Base-by-base conservation (phyloP, 106 monocot species). In the Dioscorea dumetorum region DNA sequence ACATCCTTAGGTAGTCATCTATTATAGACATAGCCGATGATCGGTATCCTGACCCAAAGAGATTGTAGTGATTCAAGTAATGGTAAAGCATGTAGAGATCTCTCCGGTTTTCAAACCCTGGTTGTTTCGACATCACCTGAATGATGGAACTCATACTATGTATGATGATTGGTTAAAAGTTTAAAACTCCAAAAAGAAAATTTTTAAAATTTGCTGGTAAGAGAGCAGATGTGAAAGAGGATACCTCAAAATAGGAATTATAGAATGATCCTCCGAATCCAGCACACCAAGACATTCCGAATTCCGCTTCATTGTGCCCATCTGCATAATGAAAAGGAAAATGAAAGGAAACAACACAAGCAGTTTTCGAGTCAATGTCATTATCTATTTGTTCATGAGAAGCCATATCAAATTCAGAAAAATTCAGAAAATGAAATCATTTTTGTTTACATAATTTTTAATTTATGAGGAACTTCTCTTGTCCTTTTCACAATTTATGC, bases 231-330 rank as follows among this genome's bases (percentile, higher is more conserved):
- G 70, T 12, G 72, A 71, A 6, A 32, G 24, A 18, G 5, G 50
- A 12, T 78, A 99, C 97, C 97, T 99, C 72, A 76, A 99, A 92
- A 58, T 99, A 99, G 16, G 97, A 84, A 56, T 60, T 73, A 67
- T 99, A 92, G 61, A 99, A 99, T 41, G 82, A 80, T 61, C 87
- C 97, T 22, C 92, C 87, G 74, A 99, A 99, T 81, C 92, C 97
- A 54, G 97, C 97, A 79, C 97, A 93, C 92, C 97, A 99, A 64
- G 97, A 92, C 97, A 99, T 92, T 63, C 97, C 92, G 79, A 99
- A 92, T 58, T 99, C 97, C 66, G 92, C 92, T 62, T 99, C 97
- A 52, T 92, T 99, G 68, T 99, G 97, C 19, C 97, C 92, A 83
- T 99, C 97, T 99, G 77, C 15, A 33, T 28, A 3, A 77, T 63